Conservation (phyloP, 495 filamentous ascomycete species). For the Venustampulla echinocandica region DNA sequence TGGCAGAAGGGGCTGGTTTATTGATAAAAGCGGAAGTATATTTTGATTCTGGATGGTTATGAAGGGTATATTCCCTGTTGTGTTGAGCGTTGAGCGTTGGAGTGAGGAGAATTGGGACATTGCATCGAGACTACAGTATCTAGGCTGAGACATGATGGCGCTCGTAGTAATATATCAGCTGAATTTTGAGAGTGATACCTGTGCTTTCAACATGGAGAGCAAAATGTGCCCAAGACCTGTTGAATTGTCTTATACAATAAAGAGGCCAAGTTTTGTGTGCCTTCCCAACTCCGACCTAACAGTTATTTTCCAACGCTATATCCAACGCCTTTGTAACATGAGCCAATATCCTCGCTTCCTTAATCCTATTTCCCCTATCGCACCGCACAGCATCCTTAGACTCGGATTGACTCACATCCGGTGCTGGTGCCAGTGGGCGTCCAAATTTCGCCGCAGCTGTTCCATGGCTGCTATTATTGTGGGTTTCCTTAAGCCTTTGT, state of each 20-base stretch:
- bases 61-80: too few relatives aligned
- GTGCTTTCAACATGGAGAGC: too few relatives aligned
- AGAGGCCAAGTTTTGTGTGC: too few relatives aligned
- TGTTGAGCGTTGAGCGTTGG: too few relatives aligned
- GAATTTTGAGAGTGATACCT: too few relatives aligned
- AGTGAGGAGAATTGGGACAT: too few relatives aligned
- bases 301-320: conserved; percentile 2
- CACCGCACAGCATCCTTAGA: not conserved
- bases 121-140: too few relatives aligned
- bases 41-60: too few relatives aligned
- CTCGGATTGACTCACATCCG: not conserved
- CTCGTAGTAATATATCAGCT: too few relatives aligned
- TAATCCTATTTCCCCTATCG: not conserved
- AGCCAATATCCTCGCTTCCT: conserved; percentile 6
- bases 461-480: too few relatives aligned
- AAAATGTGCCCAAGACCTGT: not conserved
- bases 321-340: conserved; percentile 9
- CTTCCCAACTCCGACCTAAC: not conserved
- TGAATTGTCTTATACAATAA: not conserved
- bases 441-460: not conserved
- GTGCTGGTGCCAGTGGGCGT: not conserved
- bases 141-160: too few relatives aligned
- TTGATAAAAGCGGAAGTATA: not conserved
- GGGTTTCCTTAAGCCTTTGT: not conserved
- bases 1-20: conserved; percentile 36